Evolutionary conservation across 2,329 filamentous ascomycete genomes (phyloP), one percentile per base, ranked within the genome.

Genomic region (Oidium heveae): DNA sequence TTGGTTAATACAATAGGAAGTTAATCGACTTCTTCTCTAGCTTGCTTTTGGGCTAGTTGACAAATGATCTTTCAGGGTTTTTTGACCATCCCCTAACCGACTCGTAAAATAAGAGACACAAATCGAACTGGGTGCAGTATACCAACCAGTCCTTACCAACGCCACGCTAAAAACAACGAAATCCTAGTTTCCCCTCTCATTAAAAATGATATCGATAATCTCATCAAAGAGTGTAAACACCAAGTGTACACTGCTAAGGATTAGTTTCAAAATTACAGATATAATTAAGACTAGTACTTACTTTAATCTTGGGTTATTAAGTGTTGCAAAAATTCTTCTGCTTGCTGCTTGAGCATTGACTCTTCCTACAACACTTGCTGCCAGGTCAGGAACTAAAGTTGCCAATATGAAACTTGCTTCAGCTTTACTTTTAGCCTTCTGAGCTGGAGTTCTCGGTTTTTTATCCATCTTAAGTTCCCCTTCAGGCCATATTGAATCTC

Each of bases 291-390:
- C 39, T 32, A 49, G 13, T 52, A 77, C 82, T 72, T 70, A 88
- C 84, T 96, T 95, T 60, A 98, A 71, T 59, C 86, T 75, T 56
- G 79, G 75, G 68, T 96, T 98, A 67, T 98, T 98, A 61, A 96
- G 71, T 49, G 85, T 87, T 10, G 87, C 88, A 70, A 93, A 86
- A 51, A 96, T 77, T 62, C 88, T 83, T 61, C 89, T 76, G 58
- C 87, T 88, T 22, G 91, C 91, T 55, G 82, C 83, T 66, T 93
- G 84, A 16, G 93, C 91, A 69, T 98, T 98, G 46, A 82, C 77
- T 62, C 87, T 77, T 4, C 91, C 91, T 16, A 98, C 93, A 7
- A 98, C 93, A 67, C 84, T 94, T 8, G 83, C 87, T 9, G 86
- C 89, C 55, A 98, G 66, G 66, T 98, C 91, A 2, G 91, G 91